phyloP scores from a whole-genome alignment of 2,329 filamentous ascomycete species.

The Tolypocladium pustulatum region DNA sequence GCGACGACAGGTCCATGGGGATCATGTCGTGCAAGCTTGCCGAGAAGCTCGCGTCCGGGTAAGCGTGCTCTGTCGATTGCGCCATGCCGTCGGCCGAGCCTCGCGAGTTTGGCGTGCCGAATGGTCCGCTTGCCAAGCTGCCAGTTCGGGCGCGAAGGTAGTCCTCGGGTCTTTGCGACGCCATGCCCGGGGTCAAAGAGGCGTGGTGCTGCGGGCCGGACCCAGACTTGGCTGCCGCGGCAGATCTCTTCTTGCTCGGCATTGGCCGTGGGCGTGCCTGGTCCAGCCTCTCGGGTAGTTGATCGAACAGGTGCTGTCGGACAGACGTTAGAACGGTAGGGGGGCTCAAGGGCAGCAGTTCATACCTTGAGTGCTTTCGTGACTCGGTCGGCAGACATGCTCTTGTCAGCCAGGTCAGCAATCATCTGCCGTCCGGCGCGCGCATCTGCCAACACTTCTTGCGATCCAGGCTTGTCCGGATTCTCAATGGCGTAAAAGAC shows the following conservation, averaged over 20 bases:
- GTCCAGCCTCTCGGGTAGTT: constrained; percentile 64
- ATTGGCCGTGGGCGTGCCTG: constrained; percentile 28
- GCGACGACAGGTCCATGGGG: constrained; percentile 32
- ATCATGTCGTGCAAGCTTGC: constrained; percentile 33
- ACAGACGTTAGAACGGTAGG: constrained; percentile 4
- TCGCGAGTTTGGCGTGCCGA: constrained; percentile 12
- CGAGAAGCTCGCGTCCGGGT: constrained; percentile 25
- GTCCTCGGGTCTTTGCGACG: constrained; percentile 22
- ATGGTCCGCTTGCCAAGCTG: constrained; percentile 9
- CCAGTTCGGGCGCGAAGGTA: constrained; percentile 19
- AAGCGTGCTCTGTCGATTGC: constrained; percentile 17
- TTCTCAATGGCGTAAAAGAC: constrained; percentile 76
- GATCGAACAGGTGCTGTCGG: constrained; percentile 65
- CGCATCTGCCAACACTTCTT: constrained; percentile 78
- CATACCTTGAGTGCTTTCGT: constrained; percentile 62
- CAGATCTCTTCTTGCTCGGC: constrained; percentile 46
- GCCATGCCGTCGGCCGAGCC: constrained; percentile 24
- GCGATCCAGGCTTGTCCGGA: constrained; percentile 60
- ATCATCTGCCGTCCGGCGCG: constrained; percentile 76
- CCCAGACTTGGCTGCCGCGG: constrained; percentile 29
- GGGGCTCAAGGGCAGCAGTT: constrained; percentile 16
- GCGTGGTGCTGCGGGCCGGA: constrained; percentile 18
- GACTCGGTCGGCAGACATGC: constrained; percentile 81
- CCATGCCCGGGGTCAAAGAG: constrained; percentile 18
- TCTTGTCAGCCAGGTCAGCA: constrained; percentile 67